Base-by-base conservation (phyloP, 768 basidiomycete genomes). In the Leucocoprinus leucothites region DNA sequence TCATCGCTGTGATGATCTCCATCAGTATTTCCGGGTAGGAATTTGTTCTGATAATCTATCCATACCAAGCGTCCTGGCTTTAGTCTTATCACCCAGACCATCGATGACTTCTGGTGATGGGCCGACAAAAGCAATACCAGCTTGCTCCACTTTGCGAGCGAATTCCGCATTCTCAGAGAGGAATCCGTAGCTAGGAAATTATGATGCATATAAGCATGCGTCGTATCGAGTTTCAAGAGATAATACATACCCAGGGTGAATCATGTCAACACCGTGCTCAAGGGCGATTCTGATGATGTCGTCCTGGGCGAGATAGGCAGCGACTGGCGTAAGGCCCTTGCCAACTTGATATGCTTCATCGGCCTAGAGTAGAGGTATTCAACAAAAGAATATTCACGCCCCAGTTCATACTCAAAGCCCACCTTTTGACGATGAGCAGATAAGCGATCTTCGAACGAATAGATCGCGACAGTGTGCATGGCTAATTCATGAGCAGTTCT, bases 331-430 rank as follows among this genome's bases (percentile, higher is more conserved):
- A 48, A 98, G 72, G 8, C 97, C 97, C 65, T 91, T 94, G 53
- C 97, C 97, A 60, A 98, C 97, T 73, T 94, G 90, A 72, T 99
- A 99, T 1, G 95, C 94, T 73, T 99, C 97, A 71, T 99, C 97
- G 59, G 94, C 92, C 94, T 95, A 63, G 46, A 31, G 56, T 38
- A 22, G 35, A 35, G 49, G 55, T 8, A 60, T 80, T 79, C 21
- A 36, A 50, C 24, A 28, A 18, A 28, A 74, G 74, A 57, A 45
- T 35, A 25, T 18, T 46, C 52, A 46, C 57, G 22, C 47, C 41
- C 49, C 45, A 56, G 35, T 60, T 49, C 48, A 48, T 48, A 42
- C 51, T n/a, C 18, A 53, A 44, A 40, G 53, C 66, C 48, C 52
- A 87, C 94, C 86, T 99, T 99, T 70, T 98, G 95, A 63, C 97